These are phyloP conservation scores for Suillus paluster DNA, from an alignment of 768 basidiomycete genomes.

Conservation along the genomic window DNA sequence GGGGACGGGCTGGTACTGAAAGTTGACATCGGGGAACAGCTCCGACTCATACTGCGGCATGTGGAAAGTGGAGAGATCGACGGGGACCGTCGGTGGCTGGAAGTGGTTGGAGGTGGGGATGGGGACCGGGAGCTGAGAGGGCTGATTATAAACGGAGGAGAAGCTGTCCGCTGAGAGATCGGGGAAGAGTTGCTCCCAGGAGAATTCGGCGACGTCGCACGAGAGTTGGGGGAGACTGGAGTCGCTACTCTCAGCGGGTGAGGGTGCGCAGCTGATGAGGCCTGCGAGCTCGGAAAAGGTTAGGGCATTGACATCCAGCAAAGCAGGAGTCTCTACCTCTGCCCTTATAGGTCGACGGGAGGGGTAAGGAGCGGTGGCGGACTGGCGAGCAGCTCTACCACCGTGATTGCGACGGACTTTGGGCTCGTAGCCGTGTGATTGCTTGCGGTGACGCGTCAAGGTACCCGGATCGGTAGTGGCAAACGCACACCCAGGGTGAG, in stretches of 20 bases:
- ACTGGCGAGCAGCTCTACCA: slow-evolving; percentile 8
- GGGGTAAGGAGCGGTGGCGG: slow-evolving; percentile 11
- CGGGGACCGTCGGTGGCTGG: not conserved
- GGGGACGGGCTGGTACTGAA: not conserved
- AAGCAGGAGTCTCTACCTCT: not conserved
- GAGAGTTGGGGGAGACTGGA: not conserved
- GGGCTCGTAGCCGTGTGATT: no score
- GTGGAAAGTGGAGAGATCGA: not conserved
- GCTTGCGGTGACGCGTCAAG: no score
- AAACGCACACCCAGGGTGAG: no score
- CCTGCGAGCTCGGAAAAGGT: slow-evolving; percentile 1
- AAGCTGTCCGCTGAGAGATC: not conserved
- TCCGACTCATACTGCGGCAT: not conserved
- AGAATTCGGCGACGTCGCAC: not conserved
- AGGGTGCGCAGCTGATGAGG: not conserved
- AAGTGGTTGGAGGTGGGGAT: not conserved
- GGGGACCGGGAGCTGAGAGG: not conserved
- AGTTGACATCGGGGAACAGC: not conserved
- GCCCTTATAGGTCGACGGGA: not conserved
- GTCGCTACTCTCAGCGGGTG: not conserved
- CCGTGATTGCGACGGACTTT: no score
- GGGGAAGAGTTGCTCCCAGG: slow-evolving; percentile 12
- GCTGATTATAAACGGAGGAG: not conserved
- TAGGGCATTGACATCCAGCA: not conserved
- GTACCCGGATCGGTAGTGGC: no score